Conservation (phyloP, 1,139 yeast species). For the Blastobotrys raffinosifermentans region DNA sequence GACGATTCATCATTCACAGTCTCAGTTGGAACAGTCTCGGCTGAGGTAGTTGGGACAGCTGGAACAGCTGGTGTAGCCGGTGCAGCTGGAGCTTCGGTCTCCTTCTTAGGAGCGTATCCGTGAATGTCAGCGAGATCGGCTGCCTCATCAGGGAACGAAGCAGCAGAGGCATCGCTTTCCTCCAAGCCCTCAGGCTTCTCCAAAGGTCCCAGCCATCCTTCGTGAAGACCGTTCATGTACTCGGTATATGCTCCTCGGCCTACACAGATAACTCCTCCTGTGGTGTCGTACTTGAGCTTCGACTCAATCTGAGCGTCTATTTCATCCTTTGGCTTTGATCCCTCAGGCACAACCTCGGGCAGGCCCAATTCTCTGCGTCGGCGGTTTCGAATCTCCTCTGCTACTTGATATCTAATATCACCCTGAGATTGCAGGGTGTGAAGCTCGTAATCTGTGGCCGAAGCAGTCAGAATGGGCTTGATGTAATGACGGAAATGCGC, state of each 20-base stretch:
- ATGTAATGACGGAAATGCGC: constrained; percentile 70
- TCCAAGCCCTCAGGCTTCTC: constrained; percentile 32
- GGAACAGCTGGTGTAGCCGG: constrained; percentile 4
- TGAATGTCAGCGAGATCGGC: constrained; percentile 20
- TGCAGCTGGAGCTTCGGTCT: constrained; percentile 2
- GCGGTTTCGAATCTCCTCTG: constrained; percentile 70
- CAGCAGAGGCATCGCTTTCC: constrained; percentile 10
- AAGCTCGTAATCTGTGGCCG: constrained; percentile 81
- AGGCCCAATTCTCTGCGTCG: constrained; percentile 41
- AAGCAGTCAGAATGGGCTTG: constrained; percentile 81
- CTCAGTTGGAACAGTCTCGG: constrained; percentile 5
- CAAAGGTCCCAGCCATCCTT: constrained; percentile 89
- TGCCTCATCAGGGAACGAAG: constrained; percentile 21
- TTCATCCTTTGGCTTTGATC: constrained; percentile 22
- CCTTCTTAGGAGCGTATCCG: constrained; percentile 16
- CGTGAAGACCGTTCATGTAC: constrained; percentile 83
- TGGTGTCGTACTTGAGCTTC: constrained; percentile 26
- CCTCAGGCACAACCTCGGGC: constrained; percentile 14
- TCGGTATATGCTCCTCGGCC: constrained; percentile 97
- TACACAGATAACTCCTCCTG: constrained; percentile 86
- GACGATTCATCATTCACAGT: constrained; percentile 8
- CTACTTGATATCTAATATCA: constrained; percentile 73
- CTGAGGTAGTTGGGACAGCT: constrained; percentile 8
- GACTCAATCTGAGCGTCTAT: constrained; percentile 26
- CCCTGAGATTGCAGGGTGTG: constrained; percentile 75